Evolutionary conservation across 257 asterid genomes (phyloP).

Genomic region (Solanum sitiens): DNA sequence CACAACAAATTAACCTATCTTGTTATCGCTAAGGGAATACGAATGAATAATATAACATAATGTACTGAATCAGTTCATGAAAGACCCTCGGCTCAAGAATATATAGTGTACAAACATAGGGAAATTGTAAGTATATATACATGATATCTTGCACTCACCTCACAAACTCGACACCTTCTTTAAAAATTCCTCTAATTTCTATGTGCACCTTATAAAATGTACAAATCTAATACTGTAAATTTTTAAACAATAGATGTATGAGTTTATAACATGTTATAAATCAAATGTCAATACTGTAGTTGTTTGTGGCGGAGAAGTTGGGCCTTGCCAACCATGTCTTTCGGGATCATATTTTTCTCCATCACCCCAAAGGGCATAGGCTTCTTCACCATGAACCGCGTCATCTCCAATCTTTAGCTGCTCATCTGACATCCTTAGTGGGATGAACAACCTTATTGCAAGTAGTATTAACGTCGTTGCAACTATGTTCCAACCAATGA

Average conservation of each 20-base stretch:
- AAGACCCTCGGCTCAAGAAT: background rate
- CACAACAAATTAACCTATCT: background rate
- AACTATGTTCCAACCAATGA: slow-evolving; percentile 61
- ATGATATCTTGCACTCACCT: background rate
- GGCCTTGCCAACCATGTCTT: slow-evolving; percentile 50
- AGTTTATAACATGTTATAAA: slow-evolving; percentile 14
- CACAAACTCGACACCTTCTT: background rate
- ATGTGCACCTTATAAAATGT: background rate
- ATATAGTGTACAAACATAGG: background rate
- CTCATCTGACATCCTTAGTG: slow-evolving; percentile 77
- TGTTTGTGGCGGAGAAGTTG: slow-evolving; percentile 23
- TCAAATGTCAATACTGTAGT: slow-evolving; percentile 60
- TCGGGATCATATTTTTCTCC: slow-evolving; percentile 68
- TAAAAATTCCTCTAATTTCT: background rate
- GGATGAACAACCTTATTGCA: slow-evolving; percentile 40
- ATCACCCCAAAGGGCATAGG: slow-evolving; percentile 93
- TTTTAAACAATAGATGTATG: background rate
- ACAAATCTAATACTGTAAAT: background rate
- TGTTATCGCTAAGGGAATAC: background rate
- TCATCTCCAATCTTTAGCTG: slow-evolving; percentile 85
- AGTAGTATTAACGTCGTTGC: slow-evolving; percentile 57
- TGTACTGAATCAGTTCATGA: background rate
- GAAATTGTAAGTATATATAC: background rate
- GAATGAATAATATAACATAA: background rate
- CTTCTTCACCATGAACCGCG: slow-evolving; percentile 91